Evolutionary conservation across 768 basidiomycete genomes (phyloP), one percentile per base, ranked within the genome.

Genomic region (Russula emetica): DNA sequence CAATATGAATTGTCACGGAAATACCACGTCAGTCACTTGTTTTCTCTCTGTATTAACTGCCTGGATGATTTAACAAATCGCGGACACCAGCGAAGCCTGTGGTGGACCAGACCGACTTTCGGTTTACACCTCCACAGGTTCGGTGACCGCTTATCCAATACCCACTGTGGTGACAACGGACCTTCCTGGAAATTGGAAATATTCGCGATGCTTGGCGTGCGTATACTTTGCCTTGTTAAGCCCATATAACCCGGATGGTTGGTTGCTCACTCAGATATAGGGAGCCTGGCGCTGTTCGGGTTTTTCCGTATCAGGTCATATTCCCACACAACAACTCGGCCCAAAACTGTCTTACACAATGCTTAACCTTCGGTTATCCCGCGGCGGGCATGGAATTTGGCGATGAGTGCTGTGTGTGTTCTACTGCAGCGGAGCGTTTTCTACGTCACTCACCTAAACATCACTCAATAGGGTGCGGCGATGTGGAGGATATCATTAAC

Each of bases 21-120:
- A 85, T 62, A 44, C 82, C 13, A 78, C 81, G 88, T 88, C 66
- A 69, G 85, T 72, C 11, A 20, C 26, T 26, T 20, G 8, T 5
- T 13, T 44, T 36, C 8, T 3, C 30, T 32, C 14, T 14, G 8
- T n/a, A 47, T 44, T 45, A 30, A 36, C 34, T 22, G 28, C 0
- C 52, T 11, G 18, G 42, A 49, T 56, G 63, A 58, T 65, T n/a
- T 28, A 24, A 64, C 38, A n/a, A 57, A 57, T 67, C n/a, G 65
- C 60, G 44, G 49, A 38, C 63, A 32, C 52, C 63, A 86, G 85
- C 14, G 79, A 87, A 71, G 82, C 84, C 47, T 92, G 90, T 66
- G 90, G 90, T 70, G 90, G 85, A 7, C 82, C 85, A 1, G 85
- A 85, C 69, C 80, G 83, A n/a, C 70, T 92, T 30, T 89, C 88